These are phyloP conservation scores for Talaromyces sp. DNA, from an alignment of 2,329 filamentous ascomycete genomes.

Conservation along the genomic window DNA sequence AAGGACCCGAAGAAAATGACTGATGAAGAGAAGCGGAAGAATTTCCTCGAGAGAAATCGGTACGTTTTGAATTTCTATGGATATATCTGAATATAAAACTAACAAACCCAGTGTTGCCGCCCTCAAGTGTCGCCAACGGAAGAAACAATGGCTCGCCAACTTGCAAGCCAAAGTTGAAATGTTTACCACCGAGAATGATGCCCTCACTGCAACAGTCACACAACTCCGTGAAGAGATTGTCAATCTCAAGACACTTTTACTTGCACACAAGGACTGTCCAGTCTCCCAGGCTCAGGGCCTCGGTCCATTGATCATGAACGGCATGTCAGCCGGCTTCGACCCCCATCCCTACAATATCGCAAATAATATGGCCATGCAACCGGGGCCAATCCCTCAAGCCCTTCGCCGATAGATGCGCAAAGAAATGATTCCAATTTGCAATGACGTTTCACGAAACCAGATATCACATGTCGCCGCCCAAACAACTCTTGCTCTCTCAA, in stretches of 20 bases:
- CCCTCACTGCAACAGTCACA: slow-evolving; percentile 73
- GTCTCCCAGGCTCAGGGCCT: slow-evolving; percentile 83
- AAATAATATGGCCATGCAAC: slow-evolving; percentile 37
- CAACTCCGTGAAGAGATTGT: slow-evolving; percentile 88
- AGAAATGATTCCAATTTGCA: slow-evolving; percentile 5
- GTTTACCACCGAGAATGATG: slow-evolving; percentile 87
- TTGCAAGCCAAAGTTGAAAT: slow-evolving; percentile 91
- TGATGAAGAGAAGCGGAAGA: slow-evolving; percentile 96
- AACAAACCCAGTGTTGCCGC: slow-evolving; percentile 68
- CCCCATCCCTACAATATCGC: slow-evolving; percentile 38
- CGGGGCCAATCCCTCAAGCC: slow-evolving; percentile 29
- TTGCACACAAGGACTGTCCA: slow-evolving; percentile 94
- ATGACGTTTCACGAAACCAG: slow-evolving; percentile 9
- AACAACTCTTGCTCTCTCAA: neutral
- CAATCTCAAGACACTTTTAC: slow-evolving; percentile 82
- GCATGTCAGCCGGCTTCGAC: slow-evolving; percentile 34
- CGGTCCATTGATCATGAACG: slow-evolving; percentile 35
- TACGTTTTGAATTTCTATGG: slow-evolving; percentile 43
- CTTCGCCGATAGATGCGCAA: slow-evolving; percentile 26
- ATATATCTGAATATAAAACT: neutral
- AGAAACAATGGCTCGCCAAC: slow-evolving; percentile 98
- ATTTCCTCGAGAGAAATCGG: slow-evolving; percentile 95
- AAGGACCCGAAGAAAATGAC: slow-evolving; percentile 80
- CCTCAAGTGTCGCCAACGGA: slow-evolving; percentile 91
- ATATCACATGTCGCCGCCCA: slow-evolving; percentile 1